Conservation (phyloP, 306 rosid species). For the Notholithocarpus densiflorus region DNA sequence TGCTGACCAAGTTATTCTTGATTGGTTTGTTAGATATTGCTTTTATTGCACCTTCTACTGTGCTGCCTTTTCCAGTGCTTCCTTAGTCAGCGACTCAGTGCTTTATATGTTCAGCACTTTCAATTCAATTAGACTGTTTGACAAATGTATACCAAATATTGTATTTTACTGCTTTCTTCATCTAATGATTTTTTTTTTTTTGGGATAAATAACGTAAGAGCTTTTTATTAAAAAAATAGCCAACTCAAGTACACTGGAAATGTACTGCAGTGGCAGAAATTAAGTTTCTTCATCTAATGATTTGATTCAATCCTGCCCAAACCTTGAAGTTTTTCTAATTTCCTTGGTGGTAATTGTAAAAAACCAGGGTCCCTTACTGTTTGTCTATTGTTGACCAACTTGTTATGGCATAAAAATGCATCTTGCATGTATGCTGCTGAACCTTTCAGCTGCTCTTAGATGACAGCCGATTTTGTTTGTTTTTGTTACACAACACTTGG, state of each 20-base stretch:
- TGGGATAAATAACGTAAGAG: too few relatives aligned
- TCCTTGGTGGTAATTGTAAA: background rate
- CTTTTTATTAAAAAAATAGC: too few relatives aligned
- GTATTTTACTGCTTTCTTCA: too few relatives aligned
- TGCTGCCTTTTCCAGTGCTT: background rate
- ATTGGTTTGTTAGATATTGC: background rate
- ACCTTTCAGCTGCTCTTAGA: background rate
- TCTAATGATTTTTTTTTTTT: background rate
- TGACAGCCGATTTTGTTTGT: background rate
- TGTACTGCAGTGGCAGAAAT: too few relatives aligned
- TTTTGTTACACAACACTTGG: background rate
- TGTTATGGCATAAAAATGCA: background rate
- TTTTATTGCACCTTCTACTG: background rate
- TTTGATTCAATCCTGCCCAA: background rate
- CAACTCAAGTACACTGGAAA: too few relatives aligned
- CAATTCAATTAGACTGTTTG: background rate
- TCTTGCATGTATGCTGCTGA: background rate
- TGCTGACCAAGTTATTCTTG: background rate
- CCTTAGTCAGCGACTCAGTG: too few relatives aligned
- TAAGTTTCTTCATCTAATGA: background rate
- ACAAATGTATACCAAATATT: too few relatives aligned
- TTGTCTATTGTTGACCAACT: background rate
- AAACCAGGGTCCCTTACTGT: background rate
- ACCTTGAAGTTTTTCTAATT: background rate
- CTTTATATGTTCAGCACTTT: background rate